Percentiles rank a stretch among this genome's conserved stretches.
These are phyloP conservation scores for Scheffersomyces parashehatae DNA, from an alignment of 1,139 yeast species.

Conservation along the genomic window DNA sequence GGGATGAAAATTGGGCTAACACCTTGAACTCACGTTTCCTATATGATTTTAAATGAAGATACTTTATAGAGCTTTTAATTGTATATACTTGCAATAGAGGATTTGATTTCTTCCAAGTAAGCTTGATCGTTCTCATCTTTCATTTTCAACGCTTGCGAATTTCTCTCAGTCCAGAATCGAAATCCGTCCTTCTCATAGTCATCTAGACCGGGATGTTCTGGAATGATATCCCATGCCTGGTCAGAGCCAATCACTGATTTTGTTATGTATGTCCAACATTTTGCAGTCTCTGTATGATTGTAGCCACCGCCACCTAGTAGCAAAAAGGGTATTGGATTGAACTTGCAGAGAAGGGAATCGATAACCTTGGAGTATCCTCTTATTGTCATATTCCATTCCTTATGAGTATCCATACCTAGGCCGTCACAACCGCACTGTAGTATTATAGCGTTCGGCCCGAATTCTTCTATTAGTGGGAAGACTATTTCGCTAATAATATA, in stretches of 20 bases:
- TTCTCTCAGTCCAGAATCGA: slow-evolving; percentile 48
- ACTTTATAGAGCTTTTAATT: slow-evolving; percentile 3
- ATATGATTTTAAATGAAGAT: slow-evolving; percentile 8
- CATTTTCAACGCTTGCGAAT: slow-evolving; percentile 29
- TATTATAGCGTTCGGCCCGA: slow-evolving; percentile 55
- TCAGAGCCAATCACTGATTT: slow-evolving; percentile 26
- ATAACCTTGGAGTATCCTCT: slow-evolving; percentile 47
- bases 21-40: slow-evolving; percentile 22
- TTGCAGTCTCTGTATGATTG: slow-evolving; percentile 60
- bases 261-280: slow-evolving; percentile 65
- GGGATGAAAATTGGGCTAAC: slow-evolving; percentile 75
- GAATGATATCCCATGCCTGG: slow-evolving; percentile 41
- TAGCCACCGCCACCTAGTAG: slow-evolving; percentile 82
- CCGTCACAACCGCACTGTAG: slow-evolving; percentile 79
- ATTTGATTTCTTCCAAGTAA: slow-evolving; percentile 17
- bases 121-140: slow-evolving; percentile 39
- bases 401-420: slow-evolving; percentile 51
- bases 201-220: slow-evolving; percentile 52
- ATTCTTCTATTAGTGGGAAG: slow-evolving; percentile 38
- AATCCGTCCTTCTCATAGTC: slow-evolving; percentile 48
- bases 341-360: slow-evolving; percentile 23
- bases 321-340: slow-evolving; percentile 35
- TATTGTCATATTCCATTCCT: slow-evolving; percentile 70
- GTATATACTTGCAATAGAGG: slow-evolving; percentile 8
- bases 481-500: slow-evolving; percentile 43